Evolutionary conservation across 768 basidiomycete genomes (phyloP), one percentile per base, ranked within the genome.

Genomic region (Russula compacta): DNA sequence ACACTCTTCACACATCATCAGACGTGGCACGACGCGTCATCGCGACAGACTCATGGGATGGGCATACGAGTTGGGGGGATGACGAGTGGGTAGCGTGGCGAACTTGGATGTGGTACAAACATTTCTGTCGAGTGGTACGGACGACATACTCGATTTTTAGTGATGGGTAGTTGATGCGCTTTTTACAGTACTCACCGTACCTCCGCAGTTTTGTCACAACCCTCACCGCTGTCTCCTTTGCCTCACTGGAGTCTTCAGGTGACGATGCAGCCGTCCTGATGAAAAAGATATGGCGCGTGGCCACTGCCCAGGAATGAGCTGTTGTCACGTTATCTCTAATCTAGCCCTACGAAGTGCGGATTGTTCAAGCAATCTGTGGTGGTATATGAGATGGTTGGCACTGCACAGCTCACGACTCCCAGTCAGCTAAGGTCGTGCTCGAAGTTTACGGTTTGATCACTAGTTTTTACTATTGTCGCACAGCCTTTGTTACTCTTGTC

Each of bases 91-190:
- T 81, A 68, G 77, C 81, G 1, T 93, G 90, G 91, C 85, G 89
- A 74, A 89, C 86, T 0, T 92, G 89, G 87, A 85, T 88, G 2
- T 95, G 92, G 92, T 94, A 89, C 67, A 78, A 88, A 61, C 90
- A 95, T 67, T 94, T 92, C 75, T 89, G 88, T 72, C 78, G 91
- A 68, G 79, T 75, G 71, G 92, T 93, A 56, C 64, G 89, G 75
- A 43, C 21, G 12, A 42, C 29, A 42, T 24, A 56, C 36, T 36
- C 10, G 21, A 46, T 38, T 39, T 7, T 15, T 32, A 6, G 7
- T 63, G 65, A 4, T 65, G 6, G 33, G 38, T 49, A 56, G 39
- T 29, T 58, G 4, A 46, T 48, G 29, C 17, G 43, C 10, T 17
- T 29, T 48, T 49, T 10, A 17, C 63, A 92, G 90, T 92, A 91